phyloP scores from a whole-genome alignment of 2,329 filamentous ascomycete species.

The Fonsecaea nubica region DNA sequence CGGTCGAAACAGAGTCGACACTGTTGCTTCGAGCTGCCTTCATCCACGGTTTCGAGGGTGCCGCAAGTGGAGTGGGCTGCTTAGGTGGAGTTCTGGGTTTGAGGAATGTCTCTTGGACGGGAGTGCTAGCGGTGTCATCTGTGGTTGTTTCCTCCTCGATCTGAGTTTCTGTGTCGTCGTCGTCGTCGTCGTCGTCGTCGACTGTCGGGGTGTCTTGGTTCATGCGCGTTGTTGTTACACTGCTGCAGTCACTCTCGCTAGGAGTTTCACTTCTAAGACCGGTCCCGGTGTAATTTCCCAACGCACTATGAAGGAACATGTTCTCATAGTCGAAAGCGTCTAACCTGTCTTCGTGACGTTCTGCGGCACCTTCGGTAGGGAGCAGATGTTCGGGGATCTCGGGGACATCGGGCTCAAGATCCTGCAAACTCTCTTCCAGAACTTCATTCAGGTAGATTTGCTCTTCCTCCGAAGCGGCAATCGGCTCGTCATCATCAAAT shows the following conservation, averaged over 20 bases:
- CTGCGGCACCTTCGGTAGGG: constrained; percentile 56
- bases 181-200: constrained; percentile 30
- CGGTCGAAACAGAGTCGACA: constrained; percentile 65
- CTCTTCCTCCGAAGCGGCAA: constrained; percentile 43
- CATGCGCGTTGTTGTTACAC: constrained; percentile 36
- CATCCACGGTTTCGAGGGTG: constrained; percentile 32
- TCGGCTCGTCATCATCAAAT: constrained; percentile 46
- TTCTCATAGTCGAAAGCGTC: constrained; percentile 97
- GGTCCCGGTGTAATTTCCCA: constrained; percentile 66
- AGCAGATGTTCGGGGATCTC: constrained; percentile 40
- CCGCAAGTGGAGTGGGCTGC: constrained; percentile 6
- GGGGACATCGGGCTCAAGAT: constrained; percentile 46
- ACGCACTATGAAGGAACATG: constrained; percentile 91
- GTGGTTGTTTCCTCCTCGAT: constrained; percentile 8
- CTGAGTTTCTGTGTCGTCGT: constrained; percentile 39
- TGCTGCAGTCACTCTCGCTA: constrained; percentile 37
- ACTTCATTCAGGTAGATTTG: constrained; percentile 62
- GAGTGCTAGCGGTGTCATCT: constrained; percentile 19
- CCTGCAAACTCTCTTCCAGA: constrained; percentile 49
- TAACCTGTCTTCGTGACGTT: constrained; percentile 88
- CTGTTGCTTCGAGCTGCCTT: constrained; percentile 57
- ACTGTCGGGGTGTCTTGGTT: constrained; percentile 34
- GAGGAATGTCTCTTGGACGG: constrained; percentile 38
- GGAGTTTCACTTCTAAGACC: constrained; percentile 34
- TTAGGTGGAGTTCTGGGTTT: background rate